A percentile compares a stretch with the other conserved stretches of the same genome.
Conservation (phyloP, 1,139 yeast species). For the Taphrina flavorubra region DNA sequence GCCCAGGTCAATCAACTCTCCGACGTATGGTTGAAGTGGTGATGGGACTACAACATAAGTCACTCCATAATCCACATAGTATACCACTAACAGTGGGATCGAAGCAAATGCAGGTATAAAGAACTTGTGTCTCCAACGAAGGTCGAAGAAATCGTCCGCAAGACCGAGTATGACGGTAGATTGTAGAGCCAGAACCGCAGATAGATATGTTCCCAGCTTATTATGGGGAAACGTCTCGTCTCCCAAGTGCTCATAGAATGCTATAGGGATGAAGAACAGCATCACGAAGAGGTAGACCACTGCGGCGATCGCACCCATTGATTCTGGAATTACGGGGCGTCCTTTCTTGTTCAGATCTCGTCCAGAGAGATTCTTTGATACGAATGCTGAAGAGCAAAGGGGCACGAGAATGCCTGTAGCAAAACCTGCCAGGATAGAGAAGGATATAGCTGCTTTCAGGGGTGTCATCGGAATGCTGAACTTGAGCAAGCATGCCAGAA, state of each 20-base stretch:
- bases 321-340: slow-evolving; percentile 81
- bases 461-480: slow-evolving; percentile 46
- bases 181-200: slow-evolving; percentile 82
- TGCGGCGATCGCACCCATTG: slow-evolving; percentile 88
- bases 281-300: slow-evolving; percentile 77
- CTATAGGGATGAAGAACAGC: slow-evolving; percentile 85
- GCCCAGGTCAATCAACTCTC: slow-evolving; percentile 51
- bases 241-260: slow-evolving; percentile 80
- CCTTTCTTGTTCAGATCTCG: slow-evolving; percentile 75
- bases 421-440: slow-evolving; percentile 69
- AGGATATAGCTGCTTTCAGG: slow-evolving; percentile 57
- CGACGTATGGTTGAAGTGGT: slow-evolving; percentile 57
- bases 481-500: slow-evolving; percentile 15
- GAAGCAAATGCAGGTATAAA: slow-evolving; percentile 94
- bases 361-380: slow-evolving; percentile 80
- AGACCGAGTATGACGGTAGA: slow-evolving; percentile 85
- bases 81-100: slow-evolving; percentile 85
- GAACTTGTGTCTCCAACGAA: slow-evolving; percentile 96
- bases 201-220: slow-evolving; percentile 80
- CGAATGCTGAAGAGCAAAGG: slow-evolving; percentile 66
- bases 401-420: slow-evolving; percentile 70
- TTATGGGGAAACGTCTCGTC: slow-evolving; percentile 69
- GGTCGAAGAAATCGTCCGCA: slow-evolving; percentile 92
- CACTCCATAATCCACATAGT: slow-evolving; percentile 91
- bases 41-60: slow-evolving; percentile 88